These are phyloP conservation scores for Brassica juncea DNA, from an alignment of 345 rosid genomes.

Conservation along the genomic window DNA sequence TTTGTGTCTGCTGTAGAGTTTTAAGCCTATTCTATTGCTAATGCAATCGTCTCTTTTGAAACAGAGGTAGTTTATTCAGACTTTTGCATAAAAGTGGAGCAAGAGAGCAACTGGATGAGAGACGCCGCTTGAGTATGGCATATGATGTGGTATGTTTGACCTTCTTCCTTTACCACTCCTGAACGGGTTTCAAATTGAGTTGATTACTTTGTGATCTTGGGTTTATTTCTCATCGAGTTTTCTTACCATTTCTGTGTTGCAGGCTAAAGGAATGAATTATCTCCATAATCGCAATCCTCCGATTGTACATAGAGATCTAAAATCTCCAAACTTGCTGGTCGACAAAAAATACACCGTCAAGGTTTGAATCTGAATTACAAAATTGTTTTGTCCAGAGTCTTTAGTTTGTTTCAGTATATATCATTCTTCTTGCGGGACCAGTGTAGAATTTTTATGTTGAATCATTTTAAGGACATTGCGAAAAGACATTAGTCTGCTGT, in stretches of 20 bases:
- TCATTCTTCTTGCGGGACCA: neutral
- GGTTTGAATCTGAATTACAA: slow-evolving; percentile 29
- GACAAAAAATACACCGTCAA: slow-evolving; percentile 97
- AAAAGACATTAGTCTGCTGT: neutral
- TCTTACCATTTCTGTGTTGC: slow-evolving; percentile 26
- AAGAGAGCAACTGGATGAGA: slow-evolving; percentile 81
- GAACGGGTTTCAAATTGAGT: neutral
- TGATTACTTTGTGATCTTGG: slow-evolving; percentile 8
- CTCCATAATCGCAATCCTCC: slow-evolving; percentile 96
- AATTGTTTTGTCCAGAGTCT: neutral
- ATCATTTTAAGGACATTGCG: neutral
- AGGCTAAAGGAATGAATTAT: slow-evolving; percentile 99
- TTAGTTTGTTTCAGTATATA: neutral
- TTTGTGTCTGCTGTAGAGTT: neutral
- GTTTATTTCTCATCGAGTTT: neutral
- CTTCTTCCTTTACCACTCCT: neutral
- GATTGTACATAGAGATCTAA: slow-evolving; percentile 93
- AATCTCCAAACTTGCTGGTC: slow-evolving; percentile 97
- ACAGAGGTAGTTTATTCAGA: slow-evolving; percentile 96
- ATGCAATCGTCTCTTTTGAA: slow-evolving; percentile 35
- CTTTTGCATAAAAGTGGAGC: slow-evolving; percentile 90
- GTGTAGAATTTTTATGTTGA: neutral
- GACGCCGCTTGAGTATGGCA: slow-evolving; percentile 95
- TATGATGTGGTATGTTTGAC: slow-evolving; percentile 83
- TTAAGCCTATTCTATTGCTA: neutral